Evolutionary conservation across 2,329 filamentous ascomycete genomes (phyloP).

Genomic region (Aspergillus phoenicis): DNA sequence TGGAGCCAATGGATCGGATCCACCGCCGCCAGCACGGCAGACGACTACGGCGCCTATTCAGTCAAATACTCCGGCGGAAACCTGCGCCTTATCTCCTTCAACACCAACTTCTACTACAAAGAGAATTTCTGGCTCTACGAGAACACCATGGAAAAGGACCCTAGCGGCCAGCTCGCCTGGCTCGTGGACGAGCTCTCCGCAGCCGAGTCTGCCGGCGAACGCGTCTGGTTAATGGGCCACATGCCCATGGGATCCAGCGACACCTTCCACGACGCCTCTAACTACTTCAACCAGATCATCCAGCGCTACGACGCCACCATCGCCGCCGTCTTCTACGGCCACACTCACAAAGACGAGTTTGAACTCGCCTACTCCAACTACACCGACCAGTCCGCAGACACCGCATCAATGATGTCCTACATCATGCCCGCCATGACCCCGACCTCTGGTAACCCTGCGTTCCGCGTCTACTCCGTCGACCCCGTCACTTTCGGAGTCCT

Average conservation of each 20-base stretch:
- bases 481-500: slow-evolving; percentile 57
- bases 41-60: slow-evolving; percentile 55
- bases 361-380: slow-evolving; percentile 59
- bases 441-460: slow-evolving; percentile 57
- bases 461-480: slow-evolving; percentile 59
- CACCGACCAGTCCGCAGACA: slow-evolving; percentile 44
- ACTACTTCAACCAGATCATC: slow-evolving; percentile 59
- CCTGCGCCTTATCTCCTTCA: slow-evolving; percentile 55
- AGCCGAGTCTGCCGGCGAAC: slow-evolving; percentile 55
- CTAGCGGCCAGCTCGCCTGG: slow-evolving; percentile 52
- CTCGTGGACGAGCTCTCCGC: slow-evolving; percentile 56
- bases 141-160: slow-evolving; percentile 56
- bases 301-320: slow-evolving; percentile 59
- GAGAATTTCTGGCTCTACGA: slow-evolving; percentile 54
- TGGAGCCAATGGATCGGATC: slow-evolving; percentile 56
- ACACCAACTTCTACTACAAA: slow-evolving; percentile 32
- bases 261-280: slow-evolving; percentile 54
- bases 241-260: slow-evolving; percentile 51
- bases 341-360: slow-evolving; percentile 58
- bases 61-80: slow-evolving; percentile 50
- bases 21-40: slow-evolving; percentile 37
- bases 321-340: slow-evolving; percentile 58
- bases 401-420: slow-evolving; percentile 55
- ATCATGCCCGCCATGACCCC: slow-evolving; percentile 57
- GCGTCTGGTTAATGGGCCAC: slow-evolving; percentile 59